Base-by-base conservation (phyloP, 164 flowering plant genomes). In the Protea cynaroides region DNA sequence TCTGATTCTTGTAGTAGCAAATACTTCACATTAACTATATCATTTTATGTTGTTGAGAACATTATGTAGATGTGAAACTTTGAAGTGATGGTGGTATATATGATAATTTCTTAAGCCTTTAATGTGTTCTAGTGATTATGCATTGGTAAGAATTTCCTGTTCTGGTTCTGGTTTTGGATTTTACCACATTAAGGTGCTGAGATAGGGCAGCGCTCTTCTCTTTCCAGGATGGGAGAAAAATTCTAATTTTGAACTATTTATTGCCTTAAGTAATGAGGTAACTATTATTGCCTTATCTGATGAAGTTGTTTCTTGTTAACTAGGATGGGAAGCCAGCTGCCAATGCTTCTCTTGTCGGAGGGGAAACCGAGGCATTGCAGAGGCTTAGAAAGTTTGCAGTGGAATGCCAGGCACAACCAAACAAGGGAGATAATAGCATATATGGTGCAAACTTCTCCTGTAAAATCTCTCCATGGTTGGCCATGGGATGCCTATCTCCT, bases 401-500 rank as follows among this genome's bases (percentile, higher is more conserved):
- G 8, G 97, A 91, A 69, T 87, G 87, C 77, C 81, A 73, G 68
- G 85, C 92, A 23, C 94, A 89, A 71, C 90, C 97, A 56, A 77
- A 72, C 66, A 83, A 85, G 63, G 83, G 66, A 4, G 59, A 65
- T 59, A 79, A 76, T 71, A 86, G 80, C 80, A 84, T 91, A 29
- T 87, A 85, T 72, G 98, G 97, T 69, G 97, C 98, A 3, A 94
- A 87, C 73, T 91, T 94, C 69, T 91, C 97, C 4, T 87, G 91
- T 83, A 89, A 89, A 79, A 91, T 91, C 56, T 89, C 97, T 12
- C 97, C 97, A 59, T 94, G 98, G 98, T 76, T 94, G 19, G 76
- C 97, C 25, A 84, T 82, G 85, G 98, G 98, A 12, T 89, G 98
- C 74, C 78, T 94, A 59, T 94, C 98, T 67, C 98, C 98, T n/a